Conservation (phyloP, 2,329 filamentous ascomycete species). For the Whalleya microplaca region DNA sequence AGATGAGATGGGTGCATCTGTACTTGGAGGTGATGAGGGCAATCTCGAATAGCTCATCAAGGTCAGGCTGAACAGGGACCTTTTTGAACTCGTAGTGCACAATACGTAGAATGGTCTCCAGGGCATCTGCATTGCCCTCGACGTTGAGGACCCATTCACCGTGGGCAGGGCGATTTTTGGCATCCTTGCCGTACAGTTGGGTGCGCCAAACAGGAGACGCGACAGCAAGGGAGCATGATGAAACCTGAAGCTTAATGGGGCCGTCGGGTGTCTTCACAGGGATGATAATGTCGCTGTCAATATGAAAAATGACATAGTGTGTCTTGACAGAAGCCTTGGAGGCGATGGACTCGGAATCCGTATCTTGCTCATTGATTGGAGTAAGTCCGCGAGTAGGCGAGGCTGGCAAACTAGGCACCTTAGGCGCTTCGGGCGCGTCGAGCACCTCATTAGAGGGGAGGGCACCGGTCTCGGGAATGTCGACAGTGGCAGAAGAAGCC, state of each 20-base stretch:
- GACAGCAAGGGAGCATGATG: slow-evolving; percentile 17
- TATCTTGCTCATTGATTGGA: background rate
- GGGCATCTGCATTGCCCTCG: slow-evolving; percentile 21
- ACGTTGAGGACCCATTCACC: slow-evolving; percentile 16
- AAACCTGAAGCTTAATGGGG: slow-evolving; percentile 19
- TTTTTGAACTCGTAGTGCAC: slow-evolving; percentile 30
- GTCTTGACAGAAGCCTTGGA: background rate
- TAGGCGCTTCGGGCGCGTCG: too few relatives aligned
- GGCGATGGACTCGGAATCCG: background rate
- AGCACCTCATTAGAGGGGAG: background rate
- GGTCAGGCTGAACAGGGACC: slow-evolving; percentile 16
- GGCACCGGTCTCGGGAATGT: background rate
- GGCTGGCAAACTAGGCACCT: too few relatives aligned
- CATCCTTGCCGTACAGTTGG: slow-evolving; percentile 15
- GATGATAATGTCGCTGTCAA: slow-evolving; percentile 12
- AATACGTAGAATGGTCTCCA: slow-evolving; percentile 27
- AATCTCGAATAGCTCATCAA: slow-evolving; percentile 30
- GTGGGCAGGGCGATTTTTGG: background rate
- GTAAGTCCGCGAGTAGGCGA: background rate
- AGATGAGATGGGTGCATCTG: slow-evolving; percentile 27
- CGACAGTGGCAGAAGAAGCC: background rate
- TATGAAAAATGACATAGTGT: slow-evolving; percentile 6
- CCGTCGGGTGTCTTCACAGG: background rate
- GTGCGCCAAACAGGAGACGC: slow-evolving; percentile 29
- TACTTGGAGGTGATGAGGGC: slow-evolving; percentile 21